Conservation (phyloP, 2,329 filamentous ascomycete genomes). For the Fusarium papillatum region DNA sequence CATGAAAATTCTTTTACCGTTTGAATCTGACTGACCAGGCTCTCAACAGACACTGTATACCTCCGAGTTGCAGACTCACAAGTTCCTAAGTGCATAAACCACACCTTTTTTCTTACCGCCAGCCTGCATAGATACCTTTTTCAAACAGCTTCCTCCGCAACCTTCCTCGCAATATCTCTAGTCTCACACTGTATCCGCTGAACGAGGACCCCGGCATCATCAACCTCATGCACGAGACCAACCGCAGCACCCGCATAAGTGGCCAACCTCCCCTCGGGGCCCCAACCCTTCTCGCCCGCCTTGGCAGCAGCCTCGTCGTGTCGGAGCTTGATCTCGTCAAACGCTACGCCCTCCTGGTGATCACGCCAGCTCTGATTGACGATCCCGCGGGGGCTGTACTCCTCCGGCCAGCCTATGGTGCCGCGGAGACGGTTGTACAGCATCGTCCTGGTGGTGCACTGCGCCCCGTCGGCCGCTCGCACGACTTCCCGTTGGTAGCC, state of each 20-base stretch:
- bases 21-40: neutral
- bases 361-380: constrained; percentile 55
- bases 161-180: constrained; percentile 7
- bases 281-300: constrained; percentile 60
- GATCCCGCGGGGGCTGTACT: constrained; percentile 55
- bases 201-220: constrained; percentile 55
- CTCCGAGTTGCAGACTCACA: neutral
- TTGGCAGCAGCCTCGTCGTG: constrained; percentile 52
- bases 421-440: constrained; percentile 60
- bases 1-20: neutral
- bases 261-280: constrained; percentile 60
- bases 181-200: constrained; percentile 47
- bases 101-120: neutral
- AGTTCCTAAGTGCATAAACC: neutral
- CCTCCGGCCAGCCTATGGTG: constrained; percentile 54
- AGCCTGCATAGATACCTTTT: neutral
- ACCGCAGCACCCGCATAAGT: constrained; percentile 63
- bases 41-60: neutral
- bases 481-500: constrained; percentile 59
- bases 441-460: constrained; percentile 55
- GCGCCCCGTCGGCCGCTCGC: constrained; percentile 54
- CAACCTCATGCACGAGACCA: constrained; percentile 57
- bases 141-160: neutral
- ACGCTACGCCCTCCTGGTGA: constrained; percentile 51
- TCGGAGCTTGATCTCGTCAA: constrained; percentile 58